Evolutionary conservation across 495 filamentous ascomycete species (phyloP).

Genomic region (Zalerion maritima): DNA sequence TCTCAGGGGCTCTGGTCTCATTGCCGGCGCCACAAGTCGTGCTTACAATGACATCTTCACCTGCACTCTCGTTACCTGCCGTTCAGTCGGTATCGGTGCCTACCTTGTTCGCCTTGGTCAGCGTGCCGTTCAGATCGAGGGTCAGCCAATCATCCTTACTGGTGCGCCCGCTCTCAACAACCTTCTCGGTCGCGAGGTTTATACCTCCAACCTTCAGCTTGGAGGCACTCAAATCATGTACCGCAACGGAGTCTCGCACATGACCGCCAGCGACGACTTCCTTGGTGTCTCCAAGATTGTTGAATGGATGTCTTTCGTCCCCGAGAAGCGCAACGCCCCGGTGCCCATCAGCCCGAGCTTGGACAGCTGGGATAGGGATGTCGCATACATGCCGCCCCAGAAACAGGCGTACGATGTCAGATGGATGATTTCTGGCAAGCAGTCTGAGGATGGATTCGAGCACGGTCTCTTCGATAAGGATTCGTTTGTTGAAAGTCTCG

Average conservation of each 20-base stretch:
- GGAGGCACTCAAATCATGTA: conserved; percentile 99
- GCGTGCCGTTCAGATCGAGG: conserved; percentile 96
- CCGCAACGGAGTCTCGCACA: conserved; percentile 97
- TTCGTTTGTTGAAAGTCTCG: conserved; percentile 93
- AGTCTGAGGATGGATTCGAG: conserved; percentile 72
- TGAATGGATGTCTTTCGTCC: conserved; percentile 92
- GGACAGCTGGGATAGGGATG: conserved; percentile 89
- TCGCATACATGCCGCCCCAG: conserved; percentile 68
- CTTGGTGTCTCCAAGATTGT: conserved; percentile 96
- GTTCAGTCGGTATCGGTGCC: conserved; percentile 94
- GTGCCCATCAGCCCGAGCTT: conserved; percentile 71
- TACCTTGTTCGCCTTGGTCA: conserved; percentile 97
- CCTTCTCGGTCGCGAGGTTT: conserved; percentile 91
- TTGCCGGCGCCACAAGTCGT: conserved; percentile 91
- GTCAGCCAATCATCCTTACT: conserved; percentile 96
- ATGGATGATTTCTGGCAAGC: conserved; percentile 82
- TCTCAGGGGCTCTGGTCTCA: conserved; percentile 89
- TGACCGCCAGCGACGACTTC: conserved; percentile 96
- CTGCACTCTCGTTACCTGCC: conserved; percentile 91
- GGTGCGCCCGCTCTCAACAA: conserved; percentile 97
- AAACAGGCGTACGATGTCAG: conserved; percentile 89
- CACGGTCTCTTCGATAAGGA: conserved; percentile 88
- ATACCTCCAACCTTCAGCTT: conserved; percentile 96
- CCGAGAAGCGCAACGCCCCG: conserved; percentile 80
- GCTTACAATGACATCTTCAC: conserved; percentile 99